phyloP scores from a whole-genome alignment of 257 asterid genomes.

The Ilex aquifolium region DNA sequence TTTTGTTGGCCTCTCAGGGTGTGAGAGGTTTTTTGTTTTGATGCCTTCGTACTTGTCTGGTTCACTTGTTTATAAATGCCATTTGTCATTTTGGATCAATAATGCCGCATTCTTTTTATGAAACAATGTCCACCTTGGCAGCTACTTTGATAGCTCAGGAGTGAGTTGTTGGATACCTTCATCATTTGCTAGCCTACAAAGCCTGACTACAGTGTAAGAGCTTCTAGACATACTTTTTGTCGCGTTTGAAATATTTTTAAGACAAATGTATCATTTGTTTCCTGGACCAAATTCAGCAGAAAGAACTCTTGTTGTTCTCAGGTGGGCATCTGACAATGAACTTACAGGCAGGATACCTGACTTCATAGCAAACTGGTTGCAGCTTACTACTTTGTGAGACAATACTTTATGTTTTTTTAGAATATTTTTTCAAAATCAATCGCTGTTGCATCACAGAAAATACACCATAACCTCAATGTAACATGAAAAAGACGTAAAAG shows the following conservation, averaged over 20 bases:
- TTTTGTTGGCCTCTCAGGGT: neutral
- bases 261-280: neutral
- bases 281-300: conserved; percentile 7
- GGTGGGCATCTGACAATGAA: conserved; percentile 60
- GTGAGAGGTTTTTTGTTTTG: neutral
- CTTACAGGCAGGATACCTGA: conserved; percentile 68
- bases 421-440: too few species aligned
- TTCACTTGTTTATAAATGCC: neutral
- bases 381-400: conserved; percentile 50
- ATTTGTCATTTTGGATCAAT: neutral
- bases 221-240: conserved; percentile 2
- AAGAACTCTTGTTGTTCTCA: conserved; percentile 25
- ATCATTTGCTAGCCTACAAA: conserved; percentile 38
- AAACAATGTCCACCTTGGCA: conserved; percentile 15
- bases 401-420: neutral
- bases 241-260: neutral
- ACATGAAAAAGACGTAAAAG: neutral
- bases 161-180: conserved; percentile 51
- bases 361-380: conserved; percentile 66
- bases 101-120: neutral
- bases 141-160: conserved; percentile 53
- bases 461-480: neutral
- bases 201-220: conserved; percentile 36
- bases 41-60: neutral
- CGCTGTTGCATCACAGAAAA: neutral